Conservation (phyloP, 1,284 basidiomycete genomes). For the Boletus semigastroideus region DNA sequence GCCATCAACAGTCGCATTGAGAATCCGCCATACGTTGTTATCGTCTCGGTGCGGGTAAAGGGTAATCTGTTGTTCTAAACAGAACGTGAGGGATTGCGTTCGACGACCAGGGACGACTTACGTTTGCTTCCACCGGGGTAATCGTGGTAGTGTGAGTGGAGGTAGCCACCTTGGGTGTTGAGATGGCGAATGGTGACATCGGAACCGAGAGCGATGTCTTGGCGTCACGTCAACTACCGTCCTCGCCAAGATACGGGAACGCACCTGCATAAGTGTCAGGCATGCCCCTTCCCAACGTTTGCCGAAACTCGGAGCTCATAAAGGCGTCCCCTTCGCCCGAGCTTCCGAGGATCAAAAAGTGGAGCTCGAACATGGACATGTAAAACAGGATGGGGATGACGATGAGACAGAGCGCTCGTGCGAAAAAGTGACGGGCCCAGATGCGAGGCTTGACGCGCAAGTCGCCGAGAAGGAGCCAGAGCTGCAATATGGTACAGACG, state of each 20-base stretch:
- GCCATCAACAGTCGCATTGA: constrained; percentile 62
- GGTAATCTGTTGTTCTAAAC: constrained; percentile 92
- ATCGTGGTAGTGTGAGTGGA: constrained; percentile 91
- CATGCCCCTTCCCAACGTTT: constrained; percentile 91
- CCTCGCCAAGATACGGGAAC: constrained; percentile 23
- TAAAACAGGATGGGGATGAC: constrained; percentile 85
- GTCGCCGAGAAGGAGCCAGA: constrained; percentile 93
- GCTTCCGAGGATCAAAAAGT: constrained; percentile 86
- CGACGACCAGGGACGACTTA: constrained; percentile 38
- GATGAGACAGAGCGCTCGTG: constrained; percentile 89
- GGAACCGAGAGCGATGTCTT: constrained; percentile 88
- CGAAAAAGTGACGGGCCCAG: constrained; percentile 84
- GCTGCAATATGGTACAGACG: constrained; percentile 78
- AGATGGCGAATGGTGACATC: constrained; percentile 83
- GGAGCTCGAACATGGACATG: constrained; percentile 94
- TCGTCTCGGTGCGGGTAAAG: constrained; percentile 94
- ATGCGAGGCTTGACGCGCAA: constrained; percentile 73
- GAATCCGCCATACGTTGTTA: constrained; percentile 89
- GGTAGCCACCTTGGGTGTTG: constrained; percentile 96
- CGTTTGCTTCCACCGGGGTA: constrained; percentile 88
- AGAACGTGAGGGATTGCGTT: constrained; percentile 2
- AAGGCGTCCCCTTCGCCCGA: constrained; percentile 98
- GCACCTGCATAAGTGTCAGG: constrained; percentile 85
- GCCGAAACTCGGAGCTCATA: constrained; percentile 99
- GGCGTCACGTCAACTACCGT: constrained; percentile 5